Percentiles rank a stretch among this genome's conserved stretches.
Evolutionary conservation across 2,329 filamentous ascomycete genomes (phyloP).

Genomic region (Pyrenophora graminea): DNA sequence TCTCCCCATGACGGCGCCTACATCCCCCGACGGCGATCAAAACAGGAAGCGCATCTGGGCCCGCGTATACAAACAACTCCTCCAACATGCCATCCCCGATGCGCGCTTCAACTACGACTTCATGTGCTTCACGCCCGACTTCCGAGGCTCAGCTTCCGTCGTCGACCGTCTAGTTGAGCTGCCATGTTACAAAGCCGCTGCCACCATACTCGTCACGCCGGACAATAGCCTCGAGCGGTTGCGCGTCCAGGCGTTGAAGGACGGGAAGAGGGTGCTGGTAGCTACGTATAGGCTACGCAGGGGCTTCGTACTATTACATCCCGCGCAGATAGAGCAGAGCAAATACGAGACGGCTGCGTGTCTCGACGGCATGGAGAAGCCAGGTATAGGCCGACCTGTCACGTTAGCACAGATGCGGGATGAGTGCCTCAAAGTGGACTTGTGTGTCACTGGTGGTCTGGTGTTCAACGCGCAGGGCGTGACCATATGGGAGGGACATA

Average conservation of each 20-base stretch:
- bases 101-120: conserved; percentile 53
- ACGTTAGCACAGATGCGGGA: conserved; percentile 45
- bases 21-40: conserved; percentile 8
- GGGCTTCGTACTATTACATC: conserved; percentile 51
- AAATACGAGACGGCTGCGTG: conserved; percentile 44
- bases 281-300: conserved; percentile 50
- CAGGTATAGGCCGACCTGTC: conserved; percentile 40
- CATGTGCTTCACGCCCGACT: conserved; percentile 51
- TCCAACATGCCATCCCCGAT: conserved; percentile 49
- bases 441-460: conserved; percentile 49
- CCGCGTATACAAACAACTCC: conserved; percentile 44
- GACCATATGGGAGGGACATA: conserved; percentile 48
- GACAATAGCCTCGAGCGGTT: conserved; percentile 53
- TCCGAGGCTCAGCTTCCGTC: conserved; percentile 45
- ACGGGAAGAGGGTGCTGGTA: conserved; percentile 49
- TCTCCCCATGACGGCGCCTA: conserved; percentile 20
- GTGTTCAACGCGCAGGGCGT: conserved; percentile 48
- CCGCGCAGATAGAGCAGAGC: conserved; percentile 32
- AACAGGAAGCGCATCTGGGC: conserved; percentile 30
- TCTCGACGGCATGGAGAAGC: conserved; percentile 52
- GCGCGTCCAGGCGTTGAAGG: conserved; percentile 44
- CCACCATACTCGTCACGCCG: conserved; percentile 48
- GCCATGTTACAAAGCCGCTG: conserved; percentile 38
- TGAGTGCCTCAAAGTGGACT: conserved; percentile 32
- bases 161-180: conserved; percentile 38